A percentile compares a stretch with the other conserved stretches of the same genome.
phyloP scores from a whole-genome alignment of 2,329 filamentous ascomycete genomes.

The Fusarium verticillioides region DNA sequence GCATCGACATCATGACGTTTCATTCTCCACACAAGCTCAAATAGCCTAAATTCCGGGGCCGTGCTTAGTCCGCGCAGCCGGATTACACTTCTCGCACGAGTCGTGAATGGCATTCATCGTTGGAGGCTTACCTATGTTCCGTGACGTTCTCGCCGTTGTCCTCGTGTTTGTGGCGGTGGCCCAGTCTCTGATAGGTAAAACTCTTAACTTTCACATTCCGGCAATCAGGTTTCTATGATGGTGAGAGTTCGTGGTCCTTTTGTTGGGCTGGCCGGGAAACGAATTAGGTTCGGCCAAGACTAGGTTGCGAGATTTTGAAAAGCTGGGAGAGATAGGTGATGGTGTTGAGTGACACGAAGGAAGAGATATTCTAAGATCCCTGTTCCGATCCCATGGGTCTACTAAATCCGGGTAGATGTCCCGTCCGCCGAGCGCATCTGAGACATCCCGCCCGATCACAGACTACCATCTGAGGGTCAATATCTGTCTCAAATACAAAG shows the following conservation, averaged over 20 bases:
- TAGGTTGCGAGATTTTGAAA: not conserved
- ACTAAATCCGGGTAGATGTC: not conserved
- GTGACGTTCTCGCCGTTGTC: conserved; percentile 8
- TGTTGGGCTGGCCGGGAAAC: conserved; percentile 7
- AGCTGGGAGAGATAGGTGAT: not conserved
- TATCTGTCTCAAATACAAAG: not conserved
- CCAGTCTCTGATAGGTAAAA: not conserved
- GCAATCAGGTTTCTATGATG: not conserved
- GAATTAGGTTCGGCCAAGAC: not conserved
- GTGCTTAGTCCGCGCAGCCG: not conserved
- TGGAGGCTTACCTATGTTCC: not conserved
- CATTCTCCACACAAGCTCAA: conserved; percentile 10
- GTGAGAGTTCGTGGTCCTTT: not conserved
- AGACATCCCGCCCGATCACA: not conserved
- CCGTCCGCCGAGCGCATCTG: not conserved
- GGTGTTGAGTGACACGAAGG: too few species aligned
- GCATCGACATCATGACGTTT: conserved; percentile 14
- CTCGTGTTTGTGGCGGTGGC: conserved; percentile 22
- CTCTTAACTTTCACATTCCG: conserved; percentile 21
- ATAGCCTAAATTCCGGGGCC: conserved; percentile 24
- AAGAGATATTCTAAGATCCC: too few species aligned
- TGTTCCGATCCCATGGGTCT: not conserved
- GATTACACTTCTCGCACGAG: not conserved
- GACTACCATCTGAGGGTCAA: not conserved
- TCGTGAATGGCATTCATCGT: not conserved